Percentiles rank a stretch among this genome's conserved stretches.
Conservation (phyloP, 1,139 yeast genomes). For the Pichia sp. region DNA sequence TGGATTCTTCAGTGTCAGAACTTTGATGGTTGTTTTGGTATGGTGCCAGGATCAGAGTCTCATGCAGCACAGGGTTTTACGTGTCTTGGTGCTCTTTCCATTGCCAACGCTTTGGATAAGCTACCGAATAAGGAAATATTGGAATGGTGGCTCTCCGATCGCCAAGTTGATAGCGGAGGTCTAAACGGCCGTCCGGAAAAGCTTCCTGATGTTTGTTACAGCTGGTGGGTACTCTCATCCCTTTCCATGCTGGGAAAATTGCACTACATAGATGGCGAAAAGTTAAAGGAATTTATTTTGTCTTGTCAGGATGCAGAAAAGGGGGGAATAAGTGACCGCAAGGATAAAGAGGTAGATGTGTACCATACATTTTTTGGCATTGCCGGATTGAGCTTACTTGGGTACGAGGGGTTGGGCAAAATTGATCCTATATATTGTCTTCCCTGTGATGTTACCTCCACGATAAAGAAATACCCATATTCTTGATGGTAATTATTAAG, state of each 20-base stretch:
- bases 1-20: constrained; percentile 72
- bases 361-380: constrained; percentile 90
- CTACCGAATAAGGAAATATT: constrained; percentile 50
- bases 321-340: constrained; percentile 93
- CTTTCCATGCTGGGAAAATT: constrained; percentile 62
- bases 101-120: constrained; percentile 53
- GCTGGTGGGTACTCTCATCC: constrained; percentile 95
- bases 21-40: constrained; percentile 95
- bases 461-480: constrained; percentile 47
- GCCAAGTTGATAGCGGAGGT: constrained; percentile 91
- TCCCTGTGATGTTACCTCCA: constrained; percentile 52
- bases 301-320: constrained; percentile 68
- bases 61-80: constrained; percentile 94
- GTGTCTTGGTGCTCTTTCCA: constrained; percentile 75
- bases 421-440: constrained; percentile 88
- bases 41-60: constrained; percentile 91
- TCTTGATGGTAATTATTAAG: neutral
- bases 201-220: constrained; percentile 91
- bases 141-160: constrained; percentile 83
- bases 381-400: constrained; percentile 77
- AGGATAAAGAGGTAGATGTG: constrained; percentile 87
- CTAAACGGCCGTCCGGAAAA: constrained; percentile 95
- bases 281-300: constrained; percentile 63
- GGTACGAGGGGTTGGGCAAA: constrained; percentile 49
- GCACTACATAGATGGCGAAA: constrained; percentile 69